Evolutionary conservation across 1,284 basidiomycete species (phyloP), one percentile per base, ranked within the genome.

Genomic region (Vanrija pseudolonga): DNA sequence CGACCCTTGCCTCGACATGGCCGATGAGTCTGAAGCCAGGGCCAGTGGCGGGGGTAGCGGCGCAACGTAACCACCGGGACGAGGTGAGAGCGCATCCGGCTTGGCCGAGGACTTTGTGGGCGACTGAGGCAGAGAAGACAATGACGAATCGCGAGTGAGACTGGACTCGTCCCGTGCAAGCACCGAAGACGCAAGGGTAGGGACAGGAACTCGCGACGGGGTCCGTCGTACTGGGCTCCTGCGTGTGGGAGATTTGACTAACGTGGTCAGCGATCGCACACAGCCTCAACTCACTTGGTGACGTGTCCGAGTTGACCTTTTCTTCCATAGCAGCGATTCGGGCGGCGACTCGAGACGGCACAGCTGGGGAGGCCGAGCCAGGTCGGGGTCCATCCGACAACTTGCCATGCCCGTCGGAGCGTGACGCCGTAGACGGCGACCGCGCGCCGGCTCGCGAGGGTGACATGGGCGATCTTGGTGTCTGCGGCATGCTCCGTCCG

Each of bases 1-100:
- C 4, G 14, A 2, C 12, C 12, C 32, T 9, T 32, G 8, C 12
- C 32, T 15, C 32, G 32, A 32, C 26, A 26, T 11, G 26, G 26
- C 11, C 26, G 26, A 26, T 7, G 26, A 26, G 26, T 26, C 26
- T 11, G n/a, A n/a, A n/a, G 11, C 26, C 26, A 26, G 2, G 9
- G 41, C n/a, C 26, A n/a, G 32, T 1, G 58, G 58, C 3, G 55
- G 58, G 5, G 58, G 55, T 1, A 56, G 51, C 0, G 58, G 58
- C 0, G 54, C 22, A 4, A 54, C 46, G 19, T 60, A 56, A 2
- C 57, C 57, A n/a, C 42, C 18, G 3, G 37, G 37, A 4, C 46
- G 22, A 17, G 46, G 37, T 19, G 37, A 47, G 17, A 47, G 15
- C 4, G 19, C 36, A 4, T 32, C 32, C 36, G 46, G 36, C 46